Evolutionary conservation across 2,329 filamentous ascomycete genomes (phyloP).

Genomic region (Raffaelea albimanens): DNA sequence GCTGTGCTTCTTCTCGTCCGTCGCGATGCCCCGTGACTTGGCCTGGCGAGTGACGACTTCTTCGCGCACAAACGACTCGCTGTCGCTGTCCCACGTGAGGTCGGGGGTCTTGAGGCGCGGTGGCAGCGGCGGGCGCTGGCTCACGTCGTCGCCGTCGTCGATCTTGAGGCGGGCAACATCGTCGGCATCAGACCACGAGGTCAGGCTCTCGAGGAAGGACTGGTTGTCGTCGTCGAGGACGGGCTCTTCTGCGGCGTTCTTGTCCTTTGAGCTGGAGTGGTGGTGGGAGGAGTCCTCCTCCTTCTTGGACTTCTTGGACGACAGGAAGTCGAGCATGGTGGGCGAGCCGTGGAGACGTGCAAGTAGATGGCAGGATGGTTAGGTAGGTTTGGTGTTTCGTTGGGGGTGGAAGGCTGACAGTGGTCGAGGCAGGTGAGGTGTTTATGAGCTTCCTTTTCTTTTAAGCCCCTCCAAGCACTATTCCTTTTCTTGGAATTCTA

Average conservation of each 20-base stretch:
- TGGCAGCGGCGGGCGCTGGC: slow-evolving; percentile 43
- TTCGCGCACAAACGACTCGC: slow-evolving; percentile 22
- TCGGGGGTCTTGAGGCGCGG: slow-evolving; percentile 41
- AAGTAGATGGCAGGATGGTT: too few species aligned
- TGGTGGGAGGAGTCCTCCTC: neutral
- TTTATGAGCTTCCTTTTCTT: too few species aligned
- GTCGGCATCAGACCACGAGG: slow-evolving; percentile 17
- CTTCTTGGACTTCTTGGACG: neutral
- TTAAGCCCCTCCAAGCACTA: too few species aligned
- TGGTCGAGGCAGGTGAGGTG: too few species aligned
- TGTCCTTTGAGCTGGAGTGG: neutral
- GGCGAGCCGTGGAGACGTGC: too few species aligned
- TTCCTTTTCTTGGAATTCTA: too few species aligned
- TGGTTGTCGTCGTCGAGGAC: slow-evolving; percentile 49
- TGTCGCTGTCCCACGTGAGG: slow-evolving; percentile 37
- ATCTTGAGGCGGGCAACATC: slow-evolving; percentile 15
- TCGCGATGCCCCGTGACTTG: neutral
- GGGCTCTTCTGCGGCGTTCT: slow-evolving; percentile 21
- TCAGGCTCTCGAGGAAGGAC: slow-evolving; percentile 45
- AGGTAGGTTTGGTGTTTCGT: too few species aligned
- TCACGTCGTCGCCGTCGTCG: slow-evolving; percentile 26
- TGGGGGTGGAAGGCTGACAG: too few species aligned
- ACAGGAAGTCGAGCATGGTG: too few species aligned
- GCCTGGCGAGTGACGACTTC: slow-evolving; percentile 12
- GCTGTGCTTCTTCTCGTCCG: neutral